Conservation (phyloP, 176 grass and related monocot genomes). For the Ensete ventricosum region DNA sequence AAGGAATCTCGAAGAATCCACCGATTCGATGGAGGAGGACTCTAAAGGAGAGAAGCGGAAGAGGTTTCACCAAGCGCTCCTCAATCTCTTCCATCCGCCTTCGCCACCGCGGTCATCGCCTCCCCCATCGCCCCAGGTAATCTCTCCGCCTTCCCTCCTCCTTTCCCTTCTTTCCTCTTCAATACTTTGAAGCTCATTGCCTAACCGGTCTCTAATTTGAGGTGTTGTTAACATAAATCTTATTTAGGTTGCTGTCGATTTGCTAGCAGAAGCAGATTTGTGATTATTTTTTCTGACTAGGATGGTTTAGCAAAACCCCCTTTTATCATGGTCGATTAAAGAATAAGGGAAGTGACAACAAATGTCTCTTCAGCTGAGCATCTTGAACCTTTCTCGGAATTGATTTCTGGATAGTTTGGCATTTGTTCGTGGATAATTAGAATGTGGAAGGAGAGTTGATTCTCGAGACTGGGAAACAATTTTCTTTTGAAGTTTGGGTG, state of each 20-base stretch:
- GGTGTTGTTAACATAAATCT: neutral
- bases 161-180: neutral
- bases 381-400: no score
- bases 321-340: no score
- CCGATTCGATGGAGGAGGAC: neutral
- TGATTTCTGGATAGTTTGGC: no score
- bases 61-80: constrained; percentile 16
- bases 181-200: neutral
- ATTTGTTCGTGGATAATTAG: no score
- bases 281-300: no score
- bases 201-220: neutral
- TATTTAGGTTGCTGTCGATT: neutral
- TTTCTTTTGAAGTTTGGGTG: no score
- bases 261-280: neutral
- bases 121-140: neutral
- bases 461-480: no score
- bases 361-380: no score
- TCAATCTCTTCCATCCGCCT: constrained; percentile 16
- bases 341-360: no score
- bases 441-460: no score
- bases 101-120: neutral
- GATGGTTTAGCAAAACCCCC: no score
- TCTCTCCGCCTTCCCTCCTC: neutral
- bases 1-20: neutral
- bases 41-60: constrained; percentile 4